These are phyloP conservation scores for Gigaspora rosea DNA, from an alignment of 192 early-diverging fungal species.

Conservation along the genomic window DNA sequence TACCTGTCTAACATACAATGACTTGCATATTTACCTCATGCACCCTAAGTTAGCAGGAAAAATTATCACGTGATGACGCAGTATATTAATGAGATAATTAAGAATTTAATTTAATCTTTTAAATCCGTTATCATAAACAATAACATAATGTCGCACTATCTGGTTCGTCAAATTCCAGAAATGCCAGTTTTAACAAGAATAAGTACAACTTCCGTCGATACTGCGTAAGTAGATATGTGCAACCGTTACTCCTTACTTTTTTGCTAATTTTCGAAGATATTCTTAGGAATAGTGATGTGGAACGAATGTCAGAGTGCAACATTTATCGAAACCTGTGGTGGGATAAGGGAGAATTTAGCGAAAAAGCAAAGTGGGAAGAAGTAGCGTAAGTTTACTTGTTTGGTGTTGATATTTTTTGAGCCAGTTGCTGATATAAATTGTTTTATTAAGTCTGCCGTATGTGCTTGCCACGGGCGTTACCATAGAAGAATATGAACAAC, in stretches of 20 bases:
- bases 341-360: constrained; percentile 28
- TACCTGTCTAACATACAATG: no score
- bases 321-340: constrained; percentile 31
- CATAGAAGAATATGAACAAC: constrained; percentile 29
- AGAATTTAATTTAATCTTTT: not conserved
- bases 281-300: constrained; percentile 27
- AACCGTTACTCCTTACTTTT: constrained; percentile 13
- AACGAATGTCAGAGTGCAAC: constrained; percentile 21
- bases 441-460: constrained; percentile 26
- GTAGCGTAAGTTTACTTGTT: constrained; percentile 26
- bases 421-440: constrained; percentile 28
- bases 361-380: constrained; percentile 27
- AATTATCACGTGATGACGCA: no score
- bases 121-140: no score
- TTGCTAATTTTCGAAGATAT: constrained; percentile 8
- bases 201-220: constrained; percentile 2
- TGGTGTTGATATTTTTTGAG: constrained; percentile 30
- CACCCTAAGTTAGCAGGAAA: no score
- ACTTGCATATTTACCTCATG: no score
- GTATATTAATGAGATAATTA: no score
- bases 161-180: not conserved
- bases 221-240: not conserved
- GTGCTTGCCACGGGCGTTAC: constrained; percentile 13
- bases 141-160: not conserved
- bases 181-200: constrained; percentile 18